These are phyloP conservation scores for Hyphodiscus hymeniophilus DNA, from an alignment of 495 filamentous ascomycete genomes.

Conservation along the genomic window DNA sequence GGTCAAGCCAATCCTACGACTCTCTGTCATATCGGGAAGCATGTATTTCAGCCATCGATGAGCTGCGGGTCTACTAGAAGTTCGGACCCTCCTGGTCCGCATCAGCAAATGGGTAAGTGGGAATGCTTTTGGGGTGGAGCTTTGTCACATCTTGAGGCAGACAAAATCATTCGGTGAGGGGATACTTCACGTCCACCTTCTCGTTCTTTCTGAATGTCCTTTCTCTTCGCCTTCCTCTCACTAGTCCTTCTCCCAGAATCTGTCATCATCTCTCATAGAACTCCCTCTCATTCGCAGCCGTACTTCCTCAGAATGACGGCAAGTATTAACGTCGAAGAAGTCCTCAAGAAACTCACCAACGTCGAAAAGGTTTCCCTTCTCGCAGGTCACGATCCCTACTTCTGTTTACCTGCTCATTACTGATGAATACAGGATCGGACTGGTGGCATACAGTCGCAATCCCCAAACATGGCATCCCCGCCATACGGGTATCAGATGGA, in stretches of 20 bases:
- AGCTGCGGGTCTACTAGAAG: background rate
- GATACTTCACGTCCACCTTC: background rate
- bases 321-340: conserved; percentile 52
- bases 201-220: background rate
- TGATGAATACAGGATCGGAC: conserved; percentile 38
- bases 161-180: no score
- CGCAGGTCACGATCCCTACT: conserved; percentile 35
- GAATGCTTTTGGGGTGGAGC: background rate
- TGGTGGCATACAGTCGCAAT: conserved; percentile 60
- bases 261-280: background rate
- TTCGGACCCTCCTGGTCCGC: background rate
- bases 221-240: background rate
- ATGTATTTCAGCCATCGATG: no score
- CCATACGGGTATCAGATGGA: conserved; percentile 61
- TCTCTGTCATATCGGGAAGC: background rate
- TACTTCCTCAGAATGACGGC: conserved; percentile 34
- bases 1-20: background rate
- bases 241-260: background rate
- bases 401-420: conserved; percentile 4
- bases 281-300: background rate
- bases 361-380: conserved; percentile 56
- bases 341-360: conserved; percentile 51
- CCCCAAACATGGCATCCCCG: conserved; percentile 47
- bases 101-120: background rate
- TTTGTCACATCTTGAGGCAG: no score